A percentile compares a stretch with the other conserved stretches of the same genome.
phyloP scores from a whole-genome alignment of 2,329 filamentous ascomycete species.

The Exserohilum rostratum region DNA sequence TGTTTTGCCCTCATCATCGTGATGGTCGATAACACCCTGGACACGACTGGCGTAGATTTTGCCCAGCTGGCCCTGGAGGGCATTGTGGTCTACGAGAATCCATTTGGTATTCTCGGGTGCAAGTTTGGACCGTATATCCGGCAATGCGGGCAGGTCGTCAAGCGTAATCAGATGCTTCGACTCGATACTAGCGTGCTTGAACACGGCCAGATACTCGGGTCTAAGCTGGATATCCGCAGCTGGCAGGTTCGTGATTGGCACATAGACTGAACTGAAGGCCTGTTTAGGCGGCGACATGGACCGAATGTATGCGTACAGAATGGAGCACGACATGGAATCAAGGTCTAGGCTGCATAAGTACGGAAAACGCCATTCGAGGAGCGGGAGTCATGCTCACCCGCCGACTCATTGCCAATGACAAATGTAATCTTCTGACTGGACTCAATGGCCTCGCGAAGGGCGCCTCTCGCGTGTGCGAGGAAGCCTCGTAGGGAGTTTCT shows the following conservation, averaged over 20 bases:
- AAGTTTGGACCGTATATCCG: slow-evolving; percentile 56
- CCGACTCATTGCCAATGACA: slow-evolving; percentile 62
- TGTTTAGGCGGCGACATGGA: slow-evolving; percentile 60
- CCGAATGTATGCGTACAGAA: slow-evolving; percentile 76
- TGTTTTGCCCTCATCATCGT: slow-evolving; percentile 71
- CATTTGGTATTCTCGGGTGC: slow-evolving; percentile 65
- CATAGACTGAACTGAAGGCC: slow-evolving; percentile 61
- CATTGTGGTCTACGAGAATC: slow-evolving; percentile 83
- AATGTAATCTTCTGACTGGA: slow-evolving; percentile 53
- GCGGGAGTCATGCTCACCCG: slow-evolving; percentile 41
- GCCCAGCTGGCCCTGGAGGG: slow-evolving; percentile 67
- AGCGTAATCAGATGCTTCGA: slow-evolving; percentile 69
- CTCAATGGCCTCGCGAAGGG: slow-evolving; percentile 50
- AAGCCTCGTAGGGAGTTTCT: slow-evolving; percentile 56
- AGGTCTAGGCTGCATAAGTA: slow-evolving; percentile 63
- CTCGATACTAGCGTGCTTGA: slow-evolving; percentile 65
- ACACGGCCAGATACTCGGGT: slow-evolving; percentile 72
- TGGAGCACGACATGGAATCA: slow-evolving; percentile 76
- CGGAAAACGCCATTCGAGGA: neutral
- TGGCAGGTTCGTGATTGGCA: slow-evolving; percentile 75
- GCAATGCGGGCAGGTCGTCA: slow-evolving; percentile 61
- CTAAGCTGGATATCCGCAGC: slow-evolving; percentile 72
- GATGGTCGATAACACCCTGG: slow-evolving; percentile 76
- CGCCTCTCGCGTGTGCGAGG: slow-evolving; percentile 52
- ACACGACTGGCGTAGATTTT: slow-evolving; percentile 60